Evolutionary conservation across 768 basidiomycete genomes (phyloP), one percentile per base, ranked within the genome.

Genomic region (Asterophora lycoperdoides): DNA sequence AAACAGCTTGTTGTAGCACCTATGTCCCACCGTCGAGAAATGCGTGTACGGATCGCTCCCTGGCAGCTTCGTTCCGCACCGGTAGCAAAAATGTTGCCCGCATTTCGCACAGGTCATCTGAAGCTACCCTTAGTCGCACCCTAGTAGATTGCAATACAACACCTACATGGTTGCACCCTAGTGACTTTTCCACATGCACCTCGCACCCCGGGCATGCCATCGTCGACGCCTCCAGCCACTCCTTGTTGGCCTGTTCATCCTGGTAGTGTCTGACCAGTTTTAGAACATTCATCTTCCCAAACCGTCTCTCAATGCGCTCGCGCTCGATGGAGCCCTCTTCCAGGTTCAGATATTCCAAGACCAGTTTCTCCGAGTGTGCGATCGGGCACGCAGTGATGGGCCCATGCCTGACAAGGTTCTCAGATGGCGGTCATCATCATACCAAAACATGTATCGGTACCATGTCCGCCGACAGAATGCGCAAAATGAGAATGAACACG

Each of bases 111-210:
- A 91, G 6, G 79, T 86, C 87, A 89, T 89, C 87, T 89, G 51
- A 32, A 36, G 17, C 33, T 13, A 32, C 11, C 58, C 46, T 56
- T 30, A 36, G 41, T 33, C 20, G 29, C 56, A 18, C 43, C 46
- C 35, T 34, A 42, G 39, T 37, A 45, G 18, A 26, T 39, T 23
- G 5, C 23, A 39, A 4, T 17, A 7, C 18, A 37, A 35, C 51
- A 70, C 84, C 53, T 69, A 92, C 91, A 68, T 95, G 93, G 65
- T 94, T 94, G 68, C 93, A 94, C 1, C 92, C 92, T 51, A 75
- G 56, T 14, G 74, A 78, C 67, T 90, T 89, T 67, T 89, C 86
- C 9, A 93, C 84, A 51, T 78, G 72, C 11, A 88, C 75, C 5
- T 67, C 56, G 66, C 93, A 94, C 5, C 81, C 81, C 4, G 91